Conservation (phyloP, 2,329 filamentous ascomycete species). For the Ustilaginoidea virens region DNA sequence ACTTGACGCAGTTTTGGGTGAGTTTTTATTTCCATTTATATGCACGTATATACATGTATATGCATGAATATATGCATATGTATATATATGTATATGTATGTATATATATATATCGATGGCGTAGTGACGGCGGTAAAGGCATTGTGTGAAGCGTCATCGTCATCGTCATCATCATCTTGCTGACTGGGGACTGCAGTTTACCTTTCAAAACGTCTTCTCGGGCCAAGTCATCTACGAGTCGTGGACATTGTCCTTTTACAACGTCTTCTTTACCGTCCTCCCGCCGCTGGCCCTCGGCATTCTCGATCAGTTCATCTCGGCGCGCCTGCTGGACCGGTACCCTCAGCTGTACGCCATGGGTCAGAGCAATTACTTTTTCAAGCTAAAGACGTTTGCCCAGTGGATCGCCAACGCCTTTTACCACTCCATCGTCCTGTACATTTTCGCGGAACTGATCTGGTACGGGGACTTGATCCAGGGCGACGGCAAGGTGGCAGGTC, state of each 20-base stretch:
- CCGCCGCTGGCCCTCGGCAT: constrained; percentile 91
- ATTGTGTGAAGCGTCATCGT: no score
- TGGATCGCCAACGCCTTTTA: constrained; percentile 95
- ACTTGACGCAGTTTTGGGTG: constrained; percentile 99
- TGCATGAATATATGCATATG: no score
- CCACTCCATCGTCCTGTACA: constrained; percentile 87
- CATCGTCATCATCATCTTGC: background rate
- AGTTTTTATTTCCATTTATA: constrained; percentile 21
- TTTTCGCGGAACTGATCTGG: constrained; percentile 70
- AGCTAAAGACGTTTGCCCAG: constrained; percentile 75
- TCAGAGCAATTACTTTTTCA: constrained; percentile 89
- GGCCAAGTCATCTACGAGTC: constrained; percentile 98
- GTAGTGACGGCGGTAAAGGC: no score
- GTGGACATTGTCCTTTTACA: constrained; percentile 99
- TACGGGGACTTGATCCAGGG: constrained; percentile 60
- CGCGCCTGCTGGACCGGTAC: constrained; percentile 83
- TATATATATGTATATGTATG: no score
- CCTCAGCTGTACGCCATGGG: constrained; percentile 90
- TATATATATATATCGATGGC: no score
- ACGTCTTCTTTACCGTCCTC: constrained; percentile 91
- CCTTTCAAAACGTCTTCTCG: constrained; percentile 96
- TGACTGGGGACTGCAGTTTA: constrained; percentile 44
- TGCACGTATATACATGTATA: no score
- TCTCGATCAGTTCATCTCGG: constrained; percentile 94
- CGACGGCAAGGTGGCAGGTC: constrained; percentile 72